phyloP scores from a whole-genome alignment of 2,329 filamentous ascomycete genomes.

The Metarhizium robertsii region DNA sequence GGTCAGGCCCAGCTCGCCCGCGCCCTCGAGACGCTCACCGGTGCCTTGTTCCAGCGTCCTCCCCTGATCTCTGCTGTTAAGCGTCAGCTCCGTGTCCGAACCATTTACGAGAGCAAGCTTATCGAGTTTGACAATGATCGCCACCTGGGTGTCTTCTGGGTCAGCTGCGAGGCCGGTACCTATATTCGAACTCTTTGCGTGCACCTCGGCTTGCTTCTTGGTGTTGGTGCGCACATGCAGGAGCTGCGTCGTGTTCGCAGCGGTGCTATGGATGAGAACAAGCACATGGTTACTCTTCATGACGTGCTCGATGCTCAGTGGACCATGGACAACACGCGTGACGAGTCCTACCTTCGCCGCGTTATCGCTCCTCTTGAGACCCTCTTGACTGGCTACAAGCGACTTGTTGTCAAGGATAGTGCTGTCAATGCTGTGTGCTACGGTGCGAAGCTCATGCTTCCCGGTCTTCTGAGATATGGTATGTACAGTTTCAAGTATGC shows the following conservation, averaged over 20 bases:
- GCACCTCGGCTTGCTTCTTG: conserved; percentile 65
- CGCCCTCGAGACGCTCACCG: conserved; percentile 90
- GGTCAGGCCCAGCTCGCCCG: conserved; percentile 88
- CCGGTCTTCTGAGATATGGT: conserved; percentile 87
- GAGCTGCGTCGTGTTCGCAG: conserved; percentile 88
- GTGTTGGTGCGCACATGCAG: conserved; percentile 96
- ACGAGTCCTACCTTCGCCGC: conserved; percentile 83
- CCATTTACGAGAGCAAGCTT: conserved; percentile 94
- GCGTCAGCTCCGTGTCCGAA: conserved; percentile 95
- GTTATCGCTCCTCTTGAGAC: conserved; percentile 92
- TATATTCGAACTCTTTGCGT: conserved; percentile 98
- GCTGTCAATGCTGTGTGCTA: conserved; percentile 94
- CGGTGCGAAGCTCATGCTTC: conserved; percentile 98
- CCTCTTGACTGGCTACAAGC: conserved; percentile 86
- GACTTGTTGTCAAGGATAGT: conserved; percentile 84
- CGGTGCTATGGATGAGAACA: conserved; percentile 89
- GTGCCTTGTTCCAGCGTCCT: conserved; percentile 84
- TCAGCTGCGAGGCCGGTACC: conserved; percentile 93
- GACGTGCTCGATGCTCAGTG: conserved; percentile 84
- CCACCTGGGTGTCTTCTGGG: conserved; percentile 97
- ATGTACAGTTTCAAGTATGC: conserved; percentile 22
- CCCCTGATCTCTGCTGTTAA: conserved; percentile 98
- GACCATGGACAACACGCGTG: conserved; percentile 89
- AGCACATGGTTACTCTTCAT: conserved; percentile 86
- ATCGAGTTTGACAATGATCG: conserved; percentile 98